Evolutionary conservation across 169 alveolate genomes (phyloP).

Genomic region (Plasmodium adleri): DNA sequence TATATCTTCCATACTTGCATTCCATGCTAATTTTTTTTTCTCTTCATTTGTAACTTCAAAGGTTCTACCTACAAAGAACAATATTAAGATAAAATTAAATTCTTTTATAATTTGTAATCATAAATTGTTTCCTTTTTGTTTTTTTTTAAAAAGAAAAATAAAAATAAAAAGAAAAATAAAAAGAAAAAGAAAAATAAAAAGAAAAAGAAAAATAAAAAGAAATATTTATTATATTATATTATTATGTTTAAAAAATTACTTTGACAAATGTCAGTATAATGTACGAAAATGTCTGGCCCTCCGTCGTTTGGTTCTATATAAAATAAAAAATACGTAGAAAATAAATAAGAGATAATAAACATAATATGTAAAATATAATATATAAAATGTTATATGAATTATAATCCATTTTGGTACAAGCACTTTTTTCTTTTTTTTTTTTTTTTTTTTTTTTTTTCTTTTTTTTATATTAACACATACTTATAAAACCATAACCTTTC

Average conservation of each 20-base stretch:
- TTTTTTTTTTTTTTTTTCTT: not conserved
- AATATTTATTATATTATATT: not conserved
- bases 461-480: constrained; percentile 5
- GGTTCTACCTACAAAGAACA: constrained; percentile 18
- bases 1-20: constrained; percentile 11
- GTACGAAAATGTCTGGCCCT: constrained; percentile 67
- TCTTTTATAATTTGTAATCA: not conserved
- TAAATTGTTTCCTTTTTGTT: not conserved
- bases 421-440: too few species aligned
- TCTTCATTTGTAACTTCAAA: constrained; percentile 42
- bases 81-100: not conserved
- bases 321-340: not conserved
- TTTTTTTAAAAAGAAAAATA: not conserved
- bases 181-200: not conserved
- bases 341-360: not conserved
- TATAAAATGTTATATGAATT: too few species aligned
- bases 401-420: too few species aligned
- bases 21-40: constrained; percentile 47
- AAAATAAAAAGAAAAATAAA: not conserved
- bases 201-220: not conserved
- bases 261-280: constrained; percentile 50
- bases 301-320: constrained; percentile 61
- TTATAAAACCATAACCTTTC: constrained; percentile 71
- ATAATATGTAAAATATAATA: not conserved
- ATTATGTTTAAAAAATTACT: constrained; percentile 6